phyloP scores from a whole-genome alignment of 352 stramenopile species.

The Blastocystis sp. region DNA sequence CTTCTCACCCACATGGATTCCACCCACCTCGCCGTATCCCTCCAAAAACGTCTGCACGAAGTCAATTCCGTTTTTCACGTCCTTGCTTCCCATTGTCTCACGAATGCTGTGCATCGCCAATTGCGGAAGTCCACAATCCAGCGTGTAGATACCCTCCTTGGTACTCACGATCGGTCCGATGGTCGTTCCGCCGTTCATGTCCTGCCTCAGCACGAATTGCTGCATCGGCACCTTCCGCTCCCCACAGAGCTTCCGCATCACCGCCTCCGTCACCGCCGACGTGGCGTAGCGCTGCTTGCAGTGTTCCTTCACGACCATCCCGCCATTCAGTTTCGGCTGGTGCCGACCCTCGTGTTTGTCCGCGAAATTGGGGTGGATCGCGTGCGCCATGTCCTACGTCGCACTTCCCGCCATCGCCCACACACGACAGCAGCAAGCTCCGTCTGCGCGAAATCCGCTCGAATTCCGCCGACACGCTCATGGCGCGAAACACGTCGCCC shows the following conservation, averaged over 20 bases:
- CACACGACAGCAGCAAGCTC: constrained; percentile 58
- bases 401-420: constrained; percentile 59
- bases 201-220: constrained; percentile 88
- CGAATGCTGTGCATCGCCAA: constrained; percentile 92
- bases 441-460: constrained; percentile 45
- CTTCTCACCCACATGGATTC: background rate
- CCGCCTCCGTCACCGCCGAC: constrained; percentile 70
- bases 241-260: constrained; percentile 55
- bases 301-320: constrained; percentile 97
- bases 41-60: constrained; percentile 83
- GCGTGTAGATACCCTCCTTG: constrained; percentile 82
- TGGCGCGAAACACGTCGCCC: constrained; percentile 56
- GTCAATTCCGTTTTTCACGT: constrained; percentile 65
- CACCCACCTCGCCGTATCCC: constrained; percentile 71
- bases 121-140: constrained; percentile 88
- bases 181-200: constrained; percentile 85
- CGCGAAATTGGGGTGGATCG: constrained; percentile 89
- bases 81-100: constrained; percentile 82
- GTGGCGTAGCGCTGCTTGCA: constrained; percentile 91
- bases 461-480: background rate
- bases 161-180: constrained; percentile 90
- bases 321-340: constrained; percentile 75
- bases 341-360: constrained; percentile 85
- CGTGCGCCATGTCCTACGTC: constrained; percentile 83
- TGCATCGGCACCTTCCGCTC: constrained; percentile 72